Conservation (phyloP, 139 green algal species). For the Chlamydomonas eustigma region DNA sequence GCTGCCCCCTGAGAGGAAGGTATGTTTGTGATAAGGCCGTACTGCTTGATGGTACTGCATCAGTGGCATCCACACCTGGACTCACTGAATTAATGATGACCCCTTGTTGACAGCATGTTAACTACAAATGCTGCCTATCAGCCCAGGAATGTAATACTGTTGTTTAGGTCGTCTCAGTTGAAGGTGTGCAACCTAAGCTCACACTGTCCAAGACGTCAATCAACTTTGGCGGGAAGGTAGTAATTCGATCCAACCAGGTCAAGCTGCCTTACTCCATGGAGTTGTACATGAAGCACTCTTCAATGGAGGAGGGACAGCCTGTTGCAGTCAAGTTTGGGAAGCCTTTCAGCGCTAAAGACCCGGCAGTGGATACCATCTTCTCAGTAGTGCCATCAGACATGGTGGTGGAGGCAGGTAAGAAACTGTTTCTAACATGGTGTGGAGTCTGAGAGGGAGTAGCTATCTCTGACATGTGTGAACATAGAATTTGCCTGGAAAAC, state of each 20-base stretch:
- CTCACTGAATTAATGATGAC: too few species aligned
- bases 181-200: conserved; percentile 48
- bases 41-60: too few species aligned
- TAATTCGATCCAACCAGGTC: conserved; percentile 48
- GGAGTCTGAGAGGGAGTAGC: too few species aligned
- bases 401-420: not conserved
- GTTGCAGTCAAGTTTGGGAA: conserved; percentile 2
- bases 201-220: conserved; percentile 48
- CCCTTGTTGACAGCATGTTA: too few species aligned
- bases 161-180: conserved; percentile 26
- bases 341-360: not conserved
- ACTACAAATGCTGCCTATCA: too few species aligned
- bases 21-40: too few species aligned
- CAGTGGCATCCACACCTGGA: too few species aligned
- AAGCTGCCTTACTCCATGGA: conserved; percentile 26
- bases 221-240: conserved; percentile 58
- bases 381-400: not conserved
- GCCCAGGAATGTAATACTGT: too few species aligned
- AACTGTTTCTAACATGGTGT: too few species aligned
- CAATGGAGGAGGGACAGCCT: not conserved
- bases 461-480: too few species aligned
- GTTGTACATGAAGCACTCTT: conserved; percentile 4
- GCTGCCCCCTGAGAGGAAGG: too few species aligned
- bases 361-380: not conserved
- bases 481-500: too few species aligned